These are phyloP conservation scores for Miamiensis avidus DNA, from an alignment of 169 alveolate species.

Conservation along the genomic window DNA sequence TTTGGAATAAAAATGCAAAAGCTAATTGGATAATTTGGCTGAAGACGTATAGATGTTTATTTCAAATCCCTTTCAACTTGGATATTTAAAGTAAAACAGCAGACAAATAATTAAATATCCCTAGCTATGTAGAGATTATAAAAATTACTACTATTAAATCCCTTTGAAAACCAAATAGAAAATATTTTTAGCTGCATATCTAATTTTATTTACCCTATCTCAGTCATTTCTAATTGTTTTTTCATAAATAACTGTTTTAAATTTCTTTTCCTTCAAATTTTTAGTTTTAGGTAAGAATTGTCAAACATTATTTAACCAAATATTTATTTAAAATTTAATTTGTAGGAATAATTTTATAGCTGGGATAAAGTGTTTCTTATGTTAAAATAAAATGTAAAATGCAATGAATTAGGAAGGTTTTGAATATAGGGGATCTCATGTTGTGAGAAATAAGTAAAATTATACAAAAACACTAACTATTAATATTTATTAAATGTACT, in stretches of 20 bases:
- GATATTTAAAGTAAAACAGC: not conserved
- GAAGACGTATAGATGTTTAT: not conserved
- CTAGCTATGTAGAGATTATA: not conserved
- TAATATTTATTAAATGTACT: too few species aligned
- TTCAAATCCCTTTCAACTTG: not conserved
- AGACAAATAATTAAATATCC: not conserved
- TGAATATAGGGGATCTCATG: too few species aligned
- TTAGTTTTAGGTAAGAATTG: not conserved
- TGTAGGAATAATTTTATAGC: too few species aligned
- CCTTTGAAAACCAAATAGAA: not conserved
- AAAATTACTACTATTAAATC: too few species aligned
- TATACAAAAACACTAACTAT: too few species aligned
- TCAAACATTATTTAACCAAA: not conserved
- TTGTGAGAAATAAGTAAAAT: too few species aligned
- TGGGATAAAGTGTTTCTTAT: too few species aligned
- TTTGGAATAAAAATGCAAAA: not conserved
- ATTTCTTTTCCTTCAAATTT: not conserved
- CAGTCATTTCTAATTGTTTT: not conserved
- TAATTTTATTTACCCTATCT: too few species aligned
- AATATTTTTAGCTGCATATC: not conserved
- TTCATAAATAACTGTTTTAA: not conserved
- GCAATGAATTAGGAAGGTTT: too few species aligned
- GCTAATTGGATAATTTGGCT: not conserved
- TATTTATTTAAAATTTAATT: too few species aligned
- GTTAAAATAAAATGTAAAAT: too few species aligned